Evolutionary conservation across 2,329 filamentous ascomycete genomes (phyloP).

Genomic region (Colletotrichum sansevieriae): DNA sequence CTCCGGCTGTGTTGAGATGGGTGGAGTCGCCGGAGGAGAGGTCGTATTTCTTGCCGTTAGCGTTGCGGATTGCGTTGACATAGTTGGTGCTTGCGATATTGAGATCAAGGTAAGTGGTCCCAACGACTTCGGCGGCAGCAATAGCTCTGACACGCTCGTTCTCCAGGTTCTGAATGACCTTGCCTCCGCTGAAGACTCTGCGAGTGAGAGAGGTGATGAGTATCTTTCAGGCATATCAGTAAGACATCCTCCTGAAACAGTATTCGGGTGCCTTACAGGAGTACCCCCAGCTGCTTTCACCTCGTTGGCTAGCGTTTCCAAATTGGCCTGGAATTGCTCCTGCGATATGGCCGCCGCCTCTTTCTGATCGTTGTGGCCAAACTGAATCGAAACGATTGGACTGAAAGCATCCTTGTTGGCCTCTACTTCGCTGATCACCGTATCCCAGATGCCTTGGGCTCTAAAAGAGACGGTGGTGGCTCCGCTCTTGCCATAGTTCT

Average conservation of each 20-base stretch:
- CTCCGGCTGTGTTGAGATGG: slow-evolving; percentile 67
- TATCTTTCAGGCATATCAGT: slow-evolving; percentile 54
- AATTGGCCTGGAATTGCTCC: slow-evolving; percentile 63
- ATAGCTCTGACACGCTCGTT: slow-evolving; percentile 61
- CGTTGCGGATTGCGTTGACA: slow-evolving; percentile 64
- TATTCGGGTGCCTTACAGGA: slow-evolving; percentile 50
- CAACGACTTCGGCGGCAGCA: slow-evolving; percentile 57
- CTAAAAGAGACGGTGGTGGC: slow-evolving; percentile 69
- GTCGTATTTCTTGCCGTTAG: slow-evolving; percentile 62
- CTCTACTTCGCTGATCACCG: slow-evolving; percentile 58
- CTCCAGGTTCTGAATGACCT: slow-evolving; percentile 61
- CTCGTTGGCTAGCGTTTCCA: slow-evolving; percentile 61
- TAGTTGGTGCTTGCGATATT: slow-evolving; percentile 65
- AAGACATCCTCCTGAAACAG: not conserved
- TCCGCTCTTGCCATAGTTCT: slow-evolving; percentile 69
- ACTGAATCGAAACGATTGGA: slow-evolving; percentile 56
- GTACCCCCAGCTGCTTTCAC: slow-evolving; percentile 58
- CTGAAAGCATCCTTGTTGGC: slow-evolving; percentile 50
- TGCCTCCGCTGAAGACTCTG: slow-evolving; percentile 59
- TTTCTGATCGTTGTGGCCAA: slow-evolving; percentile 75
- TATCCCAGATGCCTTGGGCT: slow-evolving; percentile 64
- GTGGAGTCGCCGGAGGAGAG: slow-evolving; percentile 62
- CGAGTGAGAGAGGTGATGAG: slow-evolving; percentile 65
- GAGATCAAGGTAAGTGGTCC: slow-evolving; percentile 60
- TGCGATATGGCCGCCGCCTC: slow-evolving; percentile 59